phyloP scores from a whole-genome alignment of 2,329 filamentous ascomycete species.

The Graphiopsis chlorocephala region DNA sequence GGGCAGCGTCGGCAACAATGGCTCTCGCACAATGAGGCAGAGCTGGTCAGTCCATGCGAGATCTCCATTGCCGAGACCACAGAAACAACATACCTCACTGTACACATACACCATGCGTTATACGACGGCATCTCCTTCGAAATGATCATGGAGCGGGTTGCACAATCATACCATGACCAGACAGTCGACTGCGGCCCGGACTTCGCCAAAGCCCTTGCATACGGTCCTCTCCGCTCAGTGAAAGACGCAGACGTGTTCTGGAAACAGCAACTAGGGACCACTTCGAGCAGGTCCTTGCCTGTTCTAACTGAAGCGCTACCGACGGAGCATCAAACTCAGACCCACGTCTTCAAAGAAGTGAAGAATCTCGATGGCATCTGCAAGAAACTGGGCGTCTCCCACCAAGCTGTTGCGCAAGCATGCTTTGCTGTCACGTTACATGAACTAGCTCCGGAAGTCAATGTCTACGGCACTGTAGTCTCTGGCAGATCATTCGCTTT shows the following conservation, averaged over 20 bases:
- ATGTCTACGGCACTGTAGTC: constrained; percentile 69
- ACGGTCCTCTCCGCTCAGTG: constrained; percentile 62
- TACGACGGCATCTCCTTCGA: constrained; percentile 82
- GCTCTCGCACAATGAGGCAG: constrained; percentile 51
- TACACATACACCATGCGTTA: constrained; percentile 75
- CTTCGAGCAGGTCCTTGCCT: not conserved
- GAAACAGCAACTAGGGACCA: constrained; percentile 37
- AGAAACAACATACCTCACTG: constrained; percentile 41
- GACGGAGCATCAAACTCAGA: not conserved
- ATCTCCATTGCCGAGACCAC: constrained; percentile 43
- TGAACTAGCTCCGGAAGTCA: constrained; percentile 45
- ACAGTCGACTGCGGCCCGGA: constrained; percentile 42
- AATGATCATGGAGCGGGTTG: constrained; percentile 62
- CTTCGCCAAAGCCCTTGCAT: constrained; percentile 65
- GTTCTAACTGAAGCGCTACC: not conserved
- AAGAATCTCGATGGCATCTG: constrained; percentile 44
- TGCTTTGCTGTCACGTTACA: constrained; percentile 67
- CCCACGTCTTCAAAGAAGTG: not conserved
- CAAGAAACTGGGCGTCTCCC: constrained; percentile 64
- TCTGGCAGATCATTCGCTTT: constrained; percentile 74
- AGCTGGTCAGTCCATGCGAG: constrained; percentile 54
- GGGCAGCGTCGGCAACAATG: constrained; percentile 53
- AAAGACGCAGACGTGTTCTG: constrained; percentile 64
- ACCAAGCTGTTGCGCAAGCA: constrained; percentile 76
- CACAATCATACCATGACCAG: constrained; percentile 48